Conservation (phyloP, 2,329 filamentous ascomycete species). For the Aspergillus intermedius region DNA sequence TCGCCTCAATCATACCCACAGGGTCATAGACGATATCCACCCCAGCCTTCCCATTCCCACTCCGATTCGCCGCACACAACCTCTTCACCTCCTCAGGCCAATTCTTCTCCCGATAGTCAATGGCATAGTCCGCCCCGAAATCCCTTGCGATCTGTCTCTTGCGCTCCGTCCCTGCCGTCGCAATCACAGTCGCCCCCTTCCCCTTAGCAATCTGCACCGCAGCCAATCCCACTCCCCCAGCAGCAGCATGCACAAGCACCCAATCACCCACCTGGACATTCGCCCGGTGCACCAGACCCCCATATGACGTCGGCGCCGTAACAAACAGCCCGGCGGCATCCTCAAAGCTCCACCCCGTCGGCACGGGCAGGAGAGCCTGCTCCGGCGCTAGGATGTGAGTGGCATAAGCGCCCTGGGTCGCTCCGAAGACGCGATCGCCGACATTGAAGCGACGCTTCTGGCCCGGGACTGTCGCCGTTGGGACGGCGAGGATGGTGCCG, state of each 20-base stretch:
- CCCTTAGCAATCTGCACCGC: slow-evolving; percentile 94
- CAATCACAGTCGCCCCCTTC: slow-evolving; percentile 83
- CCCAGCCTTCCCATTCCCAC: slow-evolving; percentile 58
- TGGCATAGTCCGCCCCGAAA: slow-evolving; percentile 77
- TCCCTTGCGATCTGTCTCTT: slow-evolving; percentile 72
- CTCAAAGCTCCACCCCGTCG: slow-evolving; percentile 71
- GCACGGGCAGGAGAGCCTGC: slow-evolving; percentile 63
- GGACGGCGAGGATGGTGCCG: slow-evolving; percentile 65
- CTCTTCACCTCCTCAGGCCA: slow-evolving; percentile 66
- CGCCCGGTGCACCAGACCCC: slow-evolving; percentile 70
- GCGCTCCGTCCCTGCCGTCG: slow-evolving; percentile 72
- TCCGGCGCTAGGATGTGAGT: slow-evolving; percentile 66
- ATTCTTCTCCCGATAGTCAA: slow-evolving; percentile 70
- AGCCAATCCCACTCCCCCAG: slow-evolving; percentile 82
- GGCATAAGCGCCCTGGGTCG: slow-evolving; percentile 77
- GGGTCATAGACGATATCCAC: slow-evolving; percentile 96
- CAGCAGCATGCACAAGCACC: slow-evolving; percentile 86
- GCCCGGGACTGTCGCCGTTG: slow-evolving; percentile 38
- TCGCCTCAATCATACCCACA: slow-evolving; percentile 79
- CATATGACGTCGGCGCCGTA: slow-evolving; percentile 85
- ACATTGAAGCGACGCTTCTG: slow-evolving; percentile 58
- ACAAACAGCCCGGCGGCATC: slow-evolving; percentile 87
- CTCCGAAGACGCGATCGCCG: slow-evolving; percentile 81
- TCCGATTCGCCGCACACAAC: slow-evolving; percentile 48
- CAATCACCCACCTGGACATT: slow-evolving; percentile 71